Percentiles rank a stretch among this genome's conserved stretches.
phyloP scores from a whole-genome alignment of 2,329 filamentous ascomycete genomes.

The Ceratocystis cacaofunesta region DNA sequence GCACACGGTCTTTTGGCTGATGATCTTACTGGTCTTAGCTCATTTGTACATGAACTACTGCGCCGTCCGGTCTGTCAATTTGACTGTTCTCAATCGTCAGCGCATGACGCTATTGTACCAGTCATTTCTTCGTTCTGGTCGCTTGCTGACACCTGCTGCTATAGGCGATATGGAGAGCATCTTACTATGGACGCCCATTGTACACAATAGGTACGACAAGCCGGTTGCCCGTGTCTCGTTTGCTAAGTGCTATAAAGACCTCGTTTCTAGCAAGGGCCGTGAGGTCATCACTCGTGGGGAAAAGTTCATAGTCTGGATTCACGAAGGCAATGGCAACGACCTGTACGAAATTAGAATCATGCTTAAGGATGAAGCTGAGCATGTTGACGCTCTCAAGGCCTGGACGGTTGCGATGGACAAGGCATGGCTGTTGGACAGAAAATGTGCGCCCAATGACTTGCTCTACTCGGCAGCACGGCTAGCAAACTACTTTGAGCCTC shows the following conservation, averaged over 20 bases:
- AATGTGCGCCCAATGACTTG: neutral
- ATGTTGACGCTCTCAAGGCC: constrained; percentile 23
- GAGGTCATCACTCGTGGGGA: constrained; percentile 21
- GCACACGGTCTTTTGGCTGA: constrained; percentile 55
- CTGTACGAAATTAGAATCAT: constrained; percentile 25
- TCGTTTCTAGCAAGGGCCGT: constrained; percentile 22
- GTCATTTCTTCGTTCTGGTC: constrained; percentile 35
- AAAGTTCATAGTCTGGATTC: constrained; percentile 12
- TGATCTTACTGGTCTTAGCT: constrained; percentile 55
- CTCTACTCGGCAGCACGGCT: neutral
- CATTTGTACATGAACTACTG: constrained; percentile 78
- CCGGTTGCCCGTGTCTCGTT: constrained; percentile 27
- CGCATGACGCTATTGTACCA: constrained; percentile 65
- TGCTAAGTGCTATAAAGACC: constrained; percentile 29
- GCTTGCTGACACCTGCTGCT: constrained; percentile 47
- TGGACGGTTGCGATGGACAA: constrained; percentile 28
- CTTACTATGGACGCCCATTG: constrained; percentile 31
- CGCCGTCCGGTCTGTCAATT: constrained; percentile 69
- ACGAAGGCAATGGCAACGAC: constrained; percentile 9
- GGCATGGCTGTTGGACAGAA: constrained; percentile 23
- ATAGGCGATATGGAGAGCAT: constrained; percentile 52
- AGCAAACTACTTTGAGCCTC: neutral
- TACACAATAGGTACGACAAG: constrained; percentile 22
- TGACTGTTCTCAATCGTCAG: constrained; percentile 75
- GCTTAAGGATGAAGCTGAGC: constrained; percentile 23